phyloP scores from a whole-genome alignment of 768 basidiomycete genomes.

The Hypsizygus marmoreus region DNA sequence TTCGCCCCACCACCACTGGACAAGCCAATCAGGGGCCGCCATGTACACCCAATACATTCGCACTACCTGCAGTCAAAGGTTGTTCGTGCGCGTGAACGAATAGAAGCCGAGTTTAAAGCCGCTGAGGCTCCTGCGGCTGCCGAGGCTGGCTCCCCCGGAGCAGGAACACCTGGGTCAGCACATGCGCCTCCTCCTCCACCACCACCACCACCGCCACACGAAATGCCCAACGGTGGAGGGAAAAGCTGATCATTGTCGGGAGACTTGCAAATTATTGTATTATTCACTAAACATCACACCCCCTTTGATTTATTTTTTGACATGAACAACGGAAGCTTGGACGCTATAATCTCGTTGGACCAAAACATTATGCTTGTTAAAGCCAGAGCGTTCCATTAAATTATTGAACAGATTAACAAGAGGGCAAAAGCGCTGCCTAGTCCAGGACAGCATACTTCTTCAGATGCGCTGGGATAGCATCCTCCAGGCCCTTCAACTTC shows the following conservation, averaged over 20 bases:
- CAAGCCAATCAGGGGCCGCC: constrained; percentile 47
- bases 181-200: too few relatives aligned
- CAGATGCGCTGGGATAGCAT: constrained; percentile 79
- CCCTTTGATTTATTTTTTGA: constrained; percentile 12
- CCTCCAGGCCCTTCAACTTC: constrained; percentile 71
- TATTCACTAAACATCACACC: constrained; percentile 17
- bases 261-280: constrained; percentile 11
- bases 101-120: constrained; percentile 78
- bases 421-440: constrained; percentile 31
- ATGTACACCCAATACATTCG: constrained; percentile 56
- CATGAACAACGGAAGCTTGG: constrained; percentile 4
- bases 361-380: background rate
- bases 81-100: constrained; percentile 89
- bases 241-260: constrained; percentile 10
- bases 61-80: constrained; percentile 98
- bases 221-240: constrained; percentile 13
- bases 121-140: constrained; percentile 24
- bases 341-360: background rate
- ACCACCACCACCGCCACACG: constrained; percentile 19
- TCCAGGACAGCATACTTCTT: constrained; percentile 90
- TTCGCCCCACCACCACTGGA: constrained; percentile 62
- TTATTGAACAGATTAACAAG: background rate
- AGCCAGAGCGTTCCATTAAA: background rate
- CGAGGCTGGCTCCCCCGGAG: constrained; percentile 3
- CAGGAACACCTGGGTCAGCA: constrained; percentile 9